Evolutionary conservation across 345 rosid genomes (phyloP).

Genomic region (Nasturtium officinale): DNA sequence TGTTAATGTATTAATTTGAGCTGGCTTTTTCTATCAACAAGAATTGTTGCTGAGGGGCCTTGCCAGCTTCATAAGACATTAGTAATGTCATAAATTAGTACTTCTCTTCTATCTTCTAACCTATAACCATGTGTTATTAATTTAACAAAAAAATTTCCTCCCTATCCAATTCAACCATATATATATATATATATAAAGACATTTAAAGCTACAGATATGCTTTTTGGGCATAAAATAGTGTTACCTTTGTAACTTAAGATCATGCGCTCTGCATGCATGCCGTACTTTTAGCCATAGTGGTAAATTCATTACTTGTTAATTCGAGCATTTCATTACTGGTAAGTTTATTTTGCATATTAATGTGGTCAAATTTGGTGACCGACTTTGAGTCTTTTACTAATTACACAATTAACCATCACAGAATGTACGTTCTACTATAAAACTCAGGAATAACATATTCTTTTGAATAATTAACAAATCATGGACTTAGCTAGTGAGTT

Average conservation of each 20-base stretch:
- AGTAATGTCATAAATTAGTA: conserved; percentile 2
- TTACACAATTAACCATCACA: neutral
- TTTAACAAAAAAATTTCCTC: neutral
- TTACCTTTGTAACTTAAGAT: conserved; percentile 24
- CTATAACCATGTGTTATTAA: conserved; percentile 30
- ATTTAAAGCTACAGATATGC: neutral
- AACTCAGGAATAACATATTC: neutral
- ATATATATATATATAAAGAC: neutral
- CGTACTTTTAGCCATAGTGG: conserved; percentile 27
- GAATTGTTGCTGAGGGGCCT: conserved; percentile 33
- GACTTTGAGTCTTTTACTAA: neutral
- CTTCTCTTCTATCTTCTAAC: conserved; percentile 29
- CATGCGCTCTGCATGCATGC: conserved; percentile 34
- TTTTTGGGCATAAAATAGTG: conserved; percentile 3
- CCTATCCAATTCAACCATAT: neutral
- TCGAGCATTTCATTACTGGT: too few relatives aligned
- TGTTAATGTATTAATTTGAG: too few relatives aligned
- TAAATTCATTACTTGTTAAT: conserved; percentile 21
- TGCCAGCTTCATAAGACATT: conserved; percentile 35
- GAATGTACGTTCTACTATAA: conserved; percentile 6
- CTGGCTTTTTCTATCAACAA: conserved; percentile 15
- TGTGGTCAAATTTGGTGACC: conserved; percentile 12
- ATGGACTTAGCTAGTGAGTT: neutral
- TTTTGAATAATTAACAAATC: neutral
- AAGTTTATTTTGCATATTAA: neutral